A percentile compares a stretch with the other conserved stretches of the same genome.
phyloP scores from a whole-genome alignment of 192 early-diverging fungal genomes.

The Backusella psychrophila region DNA sequence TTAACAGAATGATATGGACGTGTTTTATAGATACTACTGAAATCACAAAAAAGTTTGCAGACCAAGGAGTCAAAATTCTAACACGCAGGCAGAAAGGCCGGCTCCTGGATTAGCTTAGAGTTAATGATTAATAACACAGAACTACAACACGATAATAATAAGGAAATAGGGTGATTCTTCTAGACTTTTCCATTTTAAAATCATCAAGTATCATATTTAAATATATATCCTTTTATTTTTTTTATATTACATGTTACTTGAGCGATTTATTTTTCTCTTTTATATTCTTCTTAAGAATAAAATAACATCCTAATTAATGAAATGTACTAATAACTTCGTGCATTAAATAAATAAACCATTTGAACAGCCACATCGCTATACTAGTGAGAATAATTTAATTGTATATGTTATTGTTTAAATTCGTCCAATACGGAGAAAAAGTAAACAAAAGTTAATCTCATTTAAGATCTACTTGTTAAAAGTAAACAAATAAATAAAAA shows the following conservation, averaged over 20 bases:
- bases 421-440: neutral
- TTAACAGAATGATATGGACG: neutral
- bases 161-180: neutral
- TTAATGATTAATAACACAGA: neutral
- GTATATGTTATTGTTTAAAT: neutral
- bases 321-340: neutral
- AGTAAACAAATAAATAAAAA: neutral
- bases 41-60: constrained; percentile 73
- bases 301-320: neutral
- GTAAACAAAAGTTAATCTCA: neutral
- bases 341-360: neutral
- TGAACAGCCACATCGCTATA: neutral
- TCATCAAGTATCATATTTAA: neutral
- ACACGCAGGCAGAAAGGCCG: constrained; percentile 44
- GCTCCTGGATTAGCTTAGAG: neutral
- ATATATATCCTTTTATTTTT: neutral
- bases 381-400: neutral
- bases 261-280: neutral
- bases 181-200: neutral
- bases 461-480: neutral
- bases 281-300: neutral
- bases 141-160: neutral
- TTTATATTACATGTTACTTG: neutral
- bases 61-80: constrained; percentile 78
- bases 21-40: constrained; percentile 65